A percentile compares a stretch with the other conserved stretches of the same genome.
phyloP scores from a whole-genome alignment of 805 yeast genomes.

The Lachancea cidri region DNA sequence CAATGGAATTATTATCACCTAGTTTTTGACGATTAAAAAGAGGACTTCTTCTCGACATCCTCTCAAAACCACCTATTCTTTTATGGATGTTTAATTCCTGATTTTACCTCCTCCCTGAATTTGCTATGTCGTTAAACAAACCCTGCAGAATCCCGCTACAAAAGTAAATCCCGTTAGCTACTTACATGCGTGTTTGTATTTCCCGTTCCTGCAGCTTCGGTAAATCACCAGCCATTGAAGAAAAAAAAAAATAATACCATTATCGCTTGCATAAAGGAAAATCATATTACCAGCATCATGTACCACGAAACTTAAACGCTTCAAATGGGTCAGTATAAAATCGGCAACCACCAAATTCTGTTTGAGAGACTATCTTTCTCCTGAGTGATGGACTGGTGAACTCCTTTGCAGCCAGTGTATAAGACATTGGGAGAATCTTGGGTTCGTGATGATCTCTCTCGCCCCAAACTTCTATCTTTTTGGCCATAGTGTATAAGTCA shows the following conservation, averaged over 20 bases:
- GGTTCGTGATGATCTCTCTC: slow-evolving; percentile 22
- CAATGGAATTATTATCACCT: neutral
- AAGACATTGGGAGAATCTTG: slow-evolving; percentile 28
- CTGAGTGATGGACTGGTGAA: slow-evolving; percentile 4
- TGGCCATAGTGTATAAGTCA: slow-evolving; percentile 17
- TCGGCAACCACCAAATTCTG: slow-evolving; percentile 30
- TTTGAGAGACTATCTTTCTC: slow-evolving; percentile 23
- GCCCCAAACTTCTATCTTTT: slow-evolving; percentile 16
- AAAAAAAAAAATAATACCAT: neutral
- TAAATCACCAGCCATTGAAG: neutral
- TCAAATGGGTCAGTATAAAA: slow-evolving; percentile 2
- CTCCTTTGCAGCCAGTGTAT: slow-evolving; percentile 17
- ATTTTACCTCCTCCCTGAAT: no score
- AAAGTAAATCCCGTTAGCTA: neutral
- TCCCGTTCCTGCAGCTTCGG: slow-evolving; percentile 1
- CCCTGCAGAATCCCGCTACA: neutral
- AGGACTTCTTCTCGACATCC: no score
- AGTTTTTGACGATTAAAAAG: no score
- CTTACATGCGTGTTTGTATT: neutral
- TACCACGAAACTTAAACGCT: neutral
- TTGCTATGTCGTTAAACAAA: neutral
- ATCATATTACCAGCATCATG: neutral
- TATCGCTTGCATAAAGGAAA: neutral
- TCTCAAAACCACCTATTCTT: neutral
- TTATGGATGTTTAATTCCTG: neutral